Conservation (phyloP, 805 yeast genomes). For the Saccharomycopsis capsularis region DNA sequence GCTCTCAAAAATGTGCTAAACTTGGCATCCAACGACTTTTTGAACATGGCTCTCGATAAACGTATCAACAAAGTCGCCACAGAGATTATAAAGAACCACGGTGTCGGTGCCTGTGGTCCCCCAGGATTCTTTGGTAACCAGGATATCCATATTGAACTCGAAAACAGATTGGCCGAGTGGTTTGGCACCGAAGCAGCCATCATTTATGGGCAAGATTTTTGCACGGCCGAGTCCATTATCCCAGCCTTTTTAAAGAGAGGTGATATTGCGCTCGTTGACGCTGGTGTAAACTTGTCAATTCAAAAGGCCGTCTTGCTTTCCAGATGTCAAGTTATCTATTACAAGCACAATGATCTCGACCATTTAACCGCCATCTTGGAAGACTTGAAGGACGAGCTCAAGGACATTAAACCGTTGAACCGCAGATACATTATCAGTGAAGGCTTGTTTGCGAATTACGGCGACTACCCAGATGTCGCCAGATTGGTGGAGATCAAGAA, state of each 20-base stretch:
- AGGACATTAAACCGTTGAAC: slow-evolving; percentile 66
- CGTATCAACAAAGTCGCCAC: slow-evolving; percentile 48
- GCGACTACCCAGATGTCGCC: slow-evolving; percentile 70
- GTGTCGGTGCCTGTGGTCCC: slow-evolving; percentile 98
- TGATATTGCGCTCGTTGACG: slow-evolving; percentile 83
- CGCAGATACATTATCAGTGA: slow-evolving; percentile 90
- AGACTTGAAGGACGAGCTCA: slow-evolving; percentile 53
- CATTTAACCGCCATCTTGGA: slow-evolving; percentile 65
- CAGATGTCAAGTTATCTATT: slow-evolving; percentile 69
- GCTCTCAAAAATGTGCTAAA: slow-evolving; percentile 43
- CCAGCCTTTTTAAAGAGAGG: slow-evolving; percentile 96
- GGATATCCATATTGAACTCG: slow-evolving; percentile 77
- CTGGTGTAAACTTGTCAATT: slow-evolving; percentile 62
- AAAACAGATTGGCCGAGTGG: slow-evolving; percentile 65
- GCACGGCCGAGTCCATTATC: slow-evolving; percentile 78
- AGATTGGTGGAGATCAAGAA: slow-evolving; percentile 66
- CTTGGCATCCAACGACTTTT: slow-evolving; percentile 64
- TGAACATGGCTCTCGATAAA: slow-evolving; percentile 48
- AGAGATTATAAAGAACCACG: slow-evolving; percentile 55
- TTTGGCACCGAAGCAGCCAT: slow-evolving; percentile 75
- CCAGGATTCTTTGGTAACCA: slow-evolving; percentile 96
- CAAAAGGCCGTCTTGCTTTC: slow-evolving; percentile 87
- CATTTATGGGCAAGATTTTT: slow-evolving; percentile 87
- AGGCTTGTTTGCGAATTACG: slow-evolving; percentile 75
- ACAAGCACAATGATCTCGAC: slow-evolving; percentile 81